Conservation (phyloP, 345 rosid species). For the Salix dunnii region DNA sequence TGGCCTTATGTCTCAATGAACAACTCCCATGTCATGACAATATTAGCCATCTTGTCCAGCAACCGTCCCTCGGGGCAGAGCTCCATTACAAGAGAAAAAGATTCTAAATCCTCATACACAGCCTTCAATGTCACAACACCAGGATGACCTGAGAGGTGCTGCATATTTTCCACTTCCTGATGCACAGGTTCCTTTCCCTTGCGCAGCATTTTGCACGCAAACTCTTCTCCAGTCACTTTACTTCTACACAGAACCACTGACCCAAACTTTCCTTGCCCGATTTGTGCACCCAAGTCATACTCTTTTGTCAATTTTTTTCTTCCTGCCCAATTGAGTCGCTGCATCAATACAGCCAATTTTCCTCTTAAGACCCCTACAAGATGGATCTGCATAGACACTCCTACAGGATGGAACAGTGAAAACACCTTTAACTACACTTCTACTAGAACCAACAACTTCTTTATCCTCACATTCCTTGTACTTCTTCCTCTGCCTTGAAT, state of each 20-base stretch:
- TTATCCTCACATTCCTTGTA: constrained; percentile 5
- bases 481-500: constrained; percentile 17
- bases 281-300: constrained; percentile 10
- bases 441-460: not conserved
- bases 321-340: constrained; percentile 9
- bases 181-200: constrained; percentile 16
- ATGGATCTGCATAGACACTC: constrained; percentile 3
- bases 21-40: constrained; percentile 20
- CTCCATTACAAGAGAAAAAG: constrained; percentile 17
- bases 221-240: constrained; percentile 15
- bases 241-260: constrained; percentile 15
- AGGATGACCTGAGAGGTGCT: constrained; percentile 23
- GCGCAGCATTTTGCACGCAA: constrained; percentile 18
- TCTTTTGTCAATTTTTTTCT: constrained; percentile 13
- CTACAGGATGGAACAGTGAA: constrained; percentile 13
- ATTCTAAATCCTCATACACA: constrained; percentile 11
- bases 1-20: constrained; percentile 11
- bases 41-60: constrained; percentile 18
- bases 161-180: constrained; percentile 20
- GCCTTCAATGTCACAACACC: constrained; percentile 18
- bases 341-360: constrained; percentile 13
- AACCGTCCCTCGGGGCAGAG: constrained; percentile 11
- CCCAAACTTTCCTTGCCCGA: constrained; percentile 13
- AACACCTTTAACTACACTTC: constrained; percentile 9
- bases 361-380: constrained; percentile 18